Percentiles rank a stretch among this genome's conserved stretches.
These are phyloP conservation scores for Wickerhamiella australiensis DNA, from an alignment of 805 yeast genomes.

Conservation along the genomic window DNA sequence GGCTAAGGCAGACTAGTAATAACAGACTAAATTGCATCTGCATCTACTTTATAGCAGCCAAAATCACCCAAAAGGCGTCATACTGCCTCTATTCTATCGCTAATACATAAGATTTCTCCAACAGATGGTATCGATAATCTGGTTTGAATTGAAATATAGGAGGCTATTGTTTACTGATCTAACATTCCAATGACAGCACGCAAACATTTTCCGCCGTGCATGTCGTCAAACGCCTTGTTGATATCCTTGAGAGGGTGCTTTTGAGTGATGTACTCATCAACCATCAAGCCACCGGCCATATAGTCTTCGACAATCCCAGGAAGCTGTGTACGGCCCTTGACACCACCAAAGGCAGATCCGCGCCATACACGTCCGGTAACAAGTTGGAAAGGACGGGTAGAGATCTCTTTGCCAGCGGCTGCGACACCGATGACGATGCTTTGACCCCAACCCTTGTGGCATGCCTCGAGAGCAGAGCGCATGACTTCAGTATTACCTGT, in stretches of 20 bases:
- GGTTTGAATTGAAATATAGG: too few species aligned
- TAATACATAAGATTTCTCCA: too few species aligned
- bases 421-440: conserved; percentile 96
- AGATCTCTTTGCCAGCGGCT: conserved; percentile 92
- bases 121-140: too few species aligned
- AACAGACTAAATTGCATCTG: too few species aligned
- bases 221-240: conserved; percentile 83
- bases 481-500: conserved; percentile 92
- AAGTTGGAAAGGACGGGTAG: conserved; percentile 96
- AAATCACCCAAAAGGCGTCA: not conserved
- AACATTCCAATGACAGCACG: conserved; percentile 54
- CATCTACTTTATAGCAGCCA: not conserved
- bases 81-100: too few species aligned
- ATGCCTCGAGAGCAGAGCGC: conserved; percentile 93
- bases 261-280: conserved; percentile 92
- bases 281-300: conserved; percentile 66
- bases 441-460: conserved; percentile 99
- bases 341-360: conserved; percentile 99
- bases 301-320: conserved; percentile 84
- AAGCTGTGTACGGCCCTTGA: conserved; percentile 92
- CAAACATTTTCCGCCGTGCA: conserved; percentile 88
- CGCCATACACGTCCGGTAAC: conserved; percentile 98
- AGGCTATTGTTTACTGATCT: not conserved
- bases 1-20: not conserved
- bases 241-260: conserved; percentile 65